Conservation (phyloP, 768 basidiomycete species). For the Pleurotus djamor region DNA sequence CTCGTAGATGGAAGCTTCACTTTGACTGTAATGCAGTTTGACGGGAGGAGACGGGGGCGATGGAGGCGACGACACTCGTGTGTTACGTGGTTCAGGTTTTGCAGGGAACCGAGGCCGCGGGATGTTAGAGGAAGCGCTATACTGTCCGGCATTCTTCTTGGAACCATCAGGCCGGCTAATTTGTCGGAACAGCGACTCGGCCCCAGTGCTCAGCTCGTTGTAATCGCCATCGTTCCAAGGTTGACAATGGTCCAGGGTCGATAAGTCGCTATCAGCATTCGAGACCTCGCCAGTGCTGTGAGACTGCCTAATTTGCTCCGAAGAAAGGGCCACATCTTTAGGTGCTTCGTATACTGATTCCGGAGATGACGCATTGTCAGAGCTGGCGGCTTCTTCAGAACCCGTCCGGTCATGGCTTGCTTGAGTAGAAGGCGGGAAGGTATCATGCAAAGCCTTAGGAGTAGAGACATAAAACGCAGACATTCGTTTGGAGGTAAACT, state of each 20-base stretch:
- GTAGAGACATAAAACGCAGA: not conserved
- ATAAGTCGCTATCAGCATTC: slow-evolving; percentile 45
- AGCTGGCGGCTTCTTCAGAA: not conserved
- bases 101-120: not conserved
- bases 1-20: slow-evolving; percentile 2
- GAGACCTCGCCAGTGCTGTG: slow-evolving; percentile 19
- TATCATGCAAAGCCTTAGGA: not conserved
- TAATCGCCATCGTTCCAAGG: slow-evolving; percentile 37
- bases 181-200: slow-evolving; percentile 44
- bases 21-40: not conserved
- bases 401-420: not conserved
- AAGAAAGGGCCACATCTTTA: slow-evolving; percentile 21
- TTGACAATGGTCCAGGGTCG: slow-evolving; percentile 35
- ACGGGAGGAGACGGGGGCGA: not conserved
- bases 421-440: not conserved
- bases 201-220: slow-evolving; percentile 40
- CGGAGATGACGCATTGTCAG: not conserved
- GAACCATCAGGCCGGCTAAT: slow-evolving; percentile 22
- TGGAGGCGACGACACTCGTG: no score
- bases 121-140: not conserved
- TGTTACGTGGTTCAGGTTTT: not conserved
- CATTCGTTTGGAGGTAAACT: not conserved
- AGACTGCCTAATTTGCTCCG: slow-evolving; percentile 7
- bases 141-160: no score
- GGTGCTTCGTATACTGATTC: not conserved